phyloP scores from a whole-genome alignment of 2,329 filamentous ascomycete species.

The Venturia asperata region DNA sequence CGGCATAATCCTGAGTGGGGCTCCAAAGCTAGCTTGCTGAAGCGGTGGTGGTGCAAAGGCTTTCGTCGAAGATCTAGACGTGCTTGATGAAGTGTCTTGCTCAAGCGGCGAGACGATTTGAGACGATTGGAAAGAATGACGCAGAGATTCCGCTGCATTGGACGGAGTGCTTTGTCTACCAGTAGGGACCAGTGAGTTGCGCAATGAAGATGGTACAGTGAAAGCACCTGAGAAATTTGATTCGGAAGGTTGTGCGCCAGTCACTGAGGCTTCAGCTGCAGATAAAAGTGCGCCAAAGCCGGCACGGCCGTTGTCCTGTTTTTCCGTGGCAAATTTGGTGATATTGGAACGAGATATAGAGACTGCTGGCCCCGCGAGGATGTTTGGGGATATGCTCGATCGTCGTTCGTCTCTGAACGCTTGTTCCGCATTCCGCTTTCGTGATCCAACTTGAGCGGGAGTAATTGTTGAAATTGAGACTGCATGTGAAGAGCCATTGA shows the following conservation, averaged over 20 bases:
- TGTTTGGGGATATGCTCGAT: background rate
- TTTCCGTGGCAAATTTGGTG: background rate
- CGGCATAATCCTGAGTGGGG: background rate
- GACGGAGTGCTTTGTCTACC: background rate
- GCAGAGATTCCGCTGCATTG: background rate
- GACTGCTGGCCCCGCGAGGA: background rate
- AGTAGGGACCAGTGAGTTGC: background rate
- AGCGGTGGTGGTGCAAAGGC: background rate
- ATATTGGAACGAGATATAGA: background rate
- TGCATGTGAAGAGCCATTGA: constrained; percentile 4
- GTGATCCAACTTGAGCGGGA: background rate
- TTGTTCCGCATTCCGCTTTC: constrained; percentile 1
- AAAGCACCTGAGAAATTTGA: background rate
- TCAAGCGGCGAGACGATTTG: background rate
- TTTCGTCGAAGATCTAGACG: background rate
- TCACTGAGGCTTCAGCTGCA: background rate
- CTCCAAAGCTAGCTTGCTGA: background rate
- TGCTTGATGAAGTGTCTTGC: background rate
- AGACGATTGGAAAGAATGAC: background rate
- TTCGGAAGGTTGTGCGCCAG: background rate
- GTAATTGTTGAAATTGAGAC: background rate
- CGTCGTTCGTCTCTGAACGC: background rate
- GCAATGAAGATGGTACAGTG: background rate
- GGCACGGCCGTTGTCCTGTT: background rate
- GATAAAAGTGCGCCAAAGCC: background rate